Conservation (phyloP, 257 asterid species). For the Anisodus tanguticus region DNA sequence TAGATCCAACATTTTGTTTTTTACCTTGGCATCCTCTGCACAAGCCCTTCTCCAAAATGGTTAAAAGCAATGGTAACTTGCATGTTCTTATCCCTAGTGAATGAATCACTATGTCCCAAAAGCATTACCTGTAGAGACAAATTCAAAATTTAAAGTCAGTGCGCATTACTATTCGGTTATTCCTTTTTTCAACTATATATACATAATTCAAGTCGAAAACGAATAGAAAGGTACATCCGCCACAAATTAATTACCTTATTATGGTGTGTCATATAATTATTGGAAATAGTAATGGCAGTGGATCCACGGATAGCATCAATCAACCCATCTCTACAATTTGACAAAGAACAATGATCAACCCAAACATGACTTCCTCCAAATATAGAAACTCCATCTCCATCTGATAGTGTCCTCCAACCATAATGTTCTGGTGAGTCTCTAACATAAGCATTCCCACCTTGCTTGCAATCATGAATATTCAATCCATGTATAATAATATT, state of each 20-base stretch:
- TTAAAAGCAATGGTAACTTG: constrained; percentile 91
- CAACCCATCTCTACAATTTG: constrained; percentile 73
- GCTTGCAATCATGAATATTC: constrained; percentile 81
- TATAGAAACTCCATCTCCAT: constrained; percentile 83
- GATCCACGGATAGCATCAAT: constrained; percentile 90
- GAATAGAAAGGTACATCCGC: neutral
- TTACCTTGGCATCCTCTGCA: constrained; percentile 95
- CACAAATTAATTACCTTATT: constrained; percentile 49
- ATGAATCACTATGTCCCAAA: constrained; percentile 75
- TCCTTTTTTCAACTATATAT: neutral
- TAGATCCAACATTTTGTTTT: constrained; percentile 2
- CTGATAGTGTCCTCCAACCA: constrained; percentile 76
- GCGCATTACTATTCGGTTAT: too few species aligned
- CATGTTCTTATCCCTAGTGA: constrained; percentile 65
- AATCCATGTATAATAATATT: constrained; percentile 83
- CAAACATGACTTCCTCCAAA: constrained; percentile 85
- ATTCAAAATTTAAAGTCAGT: neutral
- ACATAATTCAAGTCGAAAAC: neutral
- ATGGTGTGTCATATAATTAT: constrained; percentile 77
- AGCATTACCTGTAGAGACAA: constrained; percentile 47
- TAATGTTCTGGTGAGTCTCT: constrained; percentile 84
- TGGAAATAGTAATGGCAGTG: constrained; percentile 78
- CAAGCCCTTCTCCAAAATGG: constrained; percentile 91
- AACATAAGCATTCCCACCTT: constrained; percentile 81
- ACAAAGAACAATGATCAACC: constrained; percentile 85